A percentile compares a stretch with the other conserved stretches of the same genome.
phyloP scores from a whole-genome alignment of 2,329 filamentous ascomycete species.

The Fusarium pilosicola region DNA sequence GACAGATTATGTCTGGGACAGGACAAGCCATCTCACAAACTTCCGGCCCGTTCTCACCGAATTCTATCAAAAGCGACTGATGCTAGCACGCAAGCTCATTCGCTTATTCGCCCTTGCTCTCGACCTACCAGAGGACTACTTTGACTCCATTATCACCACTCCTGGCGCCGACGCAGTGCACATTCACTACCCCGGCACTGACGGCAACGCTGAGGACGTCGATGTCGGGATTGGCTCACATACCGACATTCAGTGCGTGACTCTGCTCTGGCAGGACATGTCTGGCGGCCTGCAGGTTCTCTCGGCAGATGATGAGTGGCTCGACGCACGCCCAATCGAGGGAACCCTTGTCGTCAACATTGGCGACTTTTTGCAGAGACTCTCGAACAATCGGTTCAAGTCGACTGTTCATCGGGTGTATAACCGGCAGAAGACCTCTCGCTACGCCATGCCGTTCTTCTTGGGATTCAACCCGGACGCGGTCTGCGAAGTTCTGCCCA shows the following conservation, averaged over 20 bases:
- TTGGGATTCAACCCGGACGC: conserved; percentile 4
- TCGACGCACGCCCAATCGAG: background rate
- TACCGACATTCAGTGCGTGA: conserved; percentile 9
- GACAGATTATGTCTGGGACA: conserved; percentile 5
- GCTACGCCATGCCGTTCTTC: conserved; percentile 9
- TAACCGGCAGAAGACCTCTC: conserved; percentile 1
- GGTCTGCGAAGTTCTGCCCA: conserved; percentile 6
- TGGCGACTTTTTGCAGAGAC: conserved; percentile 2
- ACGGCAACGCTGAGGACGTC: background rate
- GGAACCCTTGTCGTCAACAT: conserved; percentile 14
- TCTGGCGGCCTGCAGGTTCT: conserved; percentile 4
- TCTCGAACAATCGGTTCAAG: background rate
- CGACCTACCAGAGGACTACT: background rate
- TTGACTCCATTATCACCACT: conserved; percentile 3
- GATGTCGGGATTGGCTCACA: conserved; percentile 11
- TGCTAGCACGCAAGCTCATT: conserved; percentile 3
- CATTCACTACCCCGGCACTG: conserved; percentile 4
- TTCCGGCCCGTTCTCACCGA: background rate
- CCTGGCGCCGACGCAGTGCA: conserved; percentile 11
- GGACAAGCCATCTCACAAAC: background rate
- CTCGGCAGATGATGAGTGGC: conserved; percentile 13
- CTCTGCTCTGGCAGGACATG: conserved; percentile 21
- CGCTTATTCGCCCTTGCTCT: conserved; percentile 8
- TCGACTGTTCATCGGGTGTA: conserved; percentile 15
- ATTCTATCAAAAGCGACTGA: conserved; percentile 3